These are phyloP conservation scores for Sechiopsis laciniata DNA, from an alignment of 306 rosid species.

Conservation along the genomic window DNA sequence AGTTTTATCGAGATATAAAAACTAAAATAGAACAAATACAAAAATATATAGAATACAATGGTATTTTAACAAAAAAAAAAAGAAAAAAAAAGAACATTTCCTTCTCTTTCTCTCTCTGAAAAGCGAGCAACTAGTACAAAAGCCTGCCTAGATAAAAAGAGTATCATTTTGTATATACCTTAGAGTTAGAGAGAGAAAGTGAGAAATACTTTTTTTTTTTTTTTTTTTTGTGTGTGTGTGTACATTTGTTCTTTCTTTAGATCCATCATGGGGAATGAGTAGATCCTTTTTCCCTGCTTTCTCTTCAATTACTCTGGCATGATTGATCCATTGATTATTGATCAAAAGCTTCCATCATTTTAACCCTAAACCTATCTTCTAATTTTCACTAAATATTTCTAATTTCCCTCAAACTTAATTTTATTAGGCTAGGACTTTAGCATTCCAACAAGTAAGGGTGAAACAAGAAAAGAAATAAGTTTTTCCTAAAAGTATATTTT, in stretches of 20 bases:
- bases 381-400: not conserved
- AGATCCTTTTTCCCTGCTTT: conserved; percentile 35
- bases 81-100: not conserved
- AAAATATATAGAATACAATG: not conserved
- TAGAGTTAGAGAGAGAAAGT: not conserved
- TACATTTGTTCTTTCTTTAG: not conserved
- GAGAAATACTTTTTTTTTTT: not conserved
- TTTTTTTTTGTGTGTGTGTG: not conserved
- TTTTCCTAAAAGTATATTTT: too few species aligned
- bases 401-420: too few species aligned
- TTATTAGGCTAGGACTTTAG: too few species aligned
- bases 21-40: too few species aligned
- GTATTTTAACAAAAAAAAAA: too few species aligned
- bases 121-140: conserved; percentile 30
- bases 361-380: not conserved
- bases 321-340: conserved; percentile 61
- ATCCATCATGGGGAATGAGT: conserved; percentile 33
- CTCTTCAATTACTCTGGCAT: conserved; percentile 55
- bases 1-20: too few species aligned
- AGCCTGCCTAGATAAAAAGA: conserved; percentile 48
- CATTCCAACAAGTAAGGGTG: too few species aligned
- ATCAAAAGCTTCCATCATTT: conserved; percentile 3
- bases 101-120: conserved; percentile 41
- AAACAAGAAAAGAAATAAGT: too few species aligned
- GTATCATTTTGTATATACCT: conserved; percentile 39